These are phyloP conservation scores for Kwoniella europaea DNA, from an alignment of 768 basidiomycete species.

Conservation along the genomic window DNA sequence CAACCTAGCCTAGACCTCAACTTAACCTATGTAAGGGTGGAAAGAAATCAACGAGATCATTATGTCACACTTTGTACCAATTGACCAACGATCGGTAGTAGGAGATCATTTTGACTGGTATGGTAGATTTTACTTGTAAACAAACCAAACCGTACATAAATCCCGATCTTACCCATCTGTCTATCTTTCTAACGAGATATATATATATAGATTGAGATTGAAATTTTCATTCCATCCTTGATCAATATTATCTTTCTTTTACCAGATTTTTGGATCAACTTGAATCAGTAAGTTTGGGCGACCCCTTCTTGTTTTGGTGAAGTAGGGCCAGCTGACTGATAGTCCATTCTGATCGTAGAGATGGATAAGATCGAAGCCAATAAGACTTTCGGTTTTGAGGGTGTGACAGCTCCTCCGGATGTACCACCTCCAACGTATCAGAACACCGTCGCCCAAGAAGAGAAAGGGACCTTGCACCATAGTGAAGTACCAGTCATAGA, in stretches of 20 bases:
- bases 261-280: constrained; percentile 1
- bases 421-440: neutral
- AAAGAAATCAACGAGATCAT: neutral
- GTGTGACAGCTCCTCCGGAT: neutral
- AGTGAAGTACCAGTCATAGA: constrained; percentile 20
- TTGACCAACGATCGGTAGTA: neutral
- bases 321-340: neutral
- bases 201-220: neutral
- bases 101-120: neutral
- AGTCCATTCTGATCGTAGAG: neutral
- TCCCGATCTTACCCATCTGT: constrained; percentile 5
- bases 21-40: neutral
- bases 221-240: neutral
- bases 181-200: neutral
- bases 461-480: constrained; percentile 11
- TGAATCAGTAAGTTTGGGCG: neutral
- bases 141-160: neutral
- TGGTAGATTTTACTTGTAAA: neutral
- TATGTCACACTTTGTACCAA: neutral
- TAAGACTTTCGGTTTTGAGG: neutral
- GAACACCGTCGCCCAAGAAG: neutral
- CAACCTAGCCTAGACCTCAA: neutral
- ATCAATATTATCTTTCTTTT: neutral
- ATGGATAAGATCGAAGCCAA: neutral
- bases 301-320: neutral